Evolutionary conservation across 768 basidiomycete genomes (phyloP), one percentile per base, ranked within the genome.

Genomic region (Russula foetens): DNA sequence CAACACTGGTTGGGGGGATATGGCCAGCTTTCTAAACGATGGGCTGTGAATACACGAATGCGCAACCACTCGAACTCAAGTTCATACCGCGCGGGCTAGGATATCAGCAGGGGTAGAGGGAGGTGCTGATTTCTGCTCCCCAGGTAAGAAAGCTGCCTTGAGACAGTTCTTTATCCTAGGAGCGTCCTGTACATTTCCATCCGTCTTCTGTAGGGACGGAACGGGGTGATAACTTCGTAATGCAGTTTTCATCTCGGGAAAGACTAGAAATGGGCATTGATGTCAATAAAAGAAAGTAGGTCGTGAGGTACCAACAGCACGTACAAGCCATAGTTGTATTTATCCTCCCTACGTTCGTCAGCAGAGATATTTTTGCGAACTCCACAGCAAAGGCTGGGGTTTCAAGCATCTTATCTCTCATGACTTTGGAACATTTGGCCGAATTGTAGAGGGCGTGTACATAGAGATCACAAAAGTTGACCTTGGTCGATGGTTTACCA

Each of bases 211-310:
- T 28, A 94, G 75, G 31, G 87, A 88, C 11, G 92, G 92, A n/a
- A 92, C 84, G 29, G 92, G 90, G 68, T 94, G 92, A 71, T 94
- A 94, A 56, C 90, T 90, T 69, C 92, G 78, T 57, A 94, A 76
- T 21, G 90, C 88, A 6, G 92, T 94, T 72, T 90, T 89, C 92
- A 94, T 93, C 76, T 92, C 90, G 58, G 90, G 90, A 71, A 92
- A 92, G 75, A 94, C 90, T 92, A 69, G 44, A 55, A 66, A 57
- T 45, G 53, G 64, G 56, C 41, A 39, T 38, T 23, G 38, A 46
- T 47, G 45, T 49, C 56, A 57, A 58, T 59, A 59, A 63, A 53
- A 53, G 48, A 48, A 56, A 41, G 21, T 46, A 21, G 54, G 53
- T 38, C 24, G 45, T 39, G 44, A 51, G 31, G 29, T 26, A 26